Conservation (phyloP, 257 asterid species). For the Oldenlandia corymbosa region DNA sequence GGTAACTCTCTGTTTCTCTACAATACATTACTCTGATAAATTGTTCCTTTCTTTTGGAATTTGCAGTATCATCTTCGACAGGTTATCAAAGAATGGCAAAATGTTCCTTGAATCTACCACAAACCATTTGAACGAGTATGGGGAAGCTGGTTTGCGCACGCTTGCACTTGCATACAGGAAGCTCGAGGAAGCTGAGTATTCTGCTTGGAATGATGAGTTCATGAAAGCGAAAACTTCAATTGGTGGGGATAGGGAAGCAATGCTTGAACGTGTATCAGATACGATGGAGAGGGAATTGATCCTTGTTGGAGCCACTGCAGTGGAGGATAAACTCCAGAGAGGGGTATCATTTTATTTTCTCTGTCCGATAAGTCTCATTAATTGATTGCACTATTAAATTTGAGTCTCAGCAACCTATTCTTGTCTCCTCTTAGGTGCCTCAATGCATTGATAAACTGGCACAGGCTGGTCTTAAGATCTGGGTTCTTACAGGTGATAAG, state of each 20-base stretch:
- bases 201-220: constrained; percentile 88
- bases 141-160: constrained; percentile 93
- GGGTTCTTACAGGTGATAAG: constrained; percentile 99
- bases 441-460: constrained; percentile 98
- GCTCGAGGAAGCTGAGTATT: constrained; percentile 69
- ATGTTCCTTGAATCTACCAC: constrained; percentile 66
- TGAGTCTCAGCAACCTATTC: constrained; percentile 7
- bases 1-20: constrained; percentile 6
- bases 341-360: constrained; percentile 49
- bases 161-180: constrained; percentile 89
- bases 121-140: constrained; percentile 83
- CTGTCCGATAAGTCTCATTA: not conserved
- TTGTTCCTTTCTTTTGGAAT: constrained; percentile 21
- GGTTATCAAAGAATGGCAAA: constrained; percentile 69
- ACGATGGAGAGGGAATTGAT: constrained; percentile 82
- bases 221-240: constrained; percentile 71
- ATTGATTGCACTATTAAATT: not conserved
- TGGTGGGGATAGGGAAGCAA: constrained; percentile 70
- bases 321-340: constrained; percentile 96
- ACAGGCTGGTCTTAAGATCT: constrained; percentile 93
- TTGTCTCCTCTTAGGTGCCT: constrained; percentile 64
- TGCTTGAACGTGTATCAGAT: constrained; percentile 81
- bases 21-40: constrained; percentile 14
- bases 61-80: constrained; percentile 90
- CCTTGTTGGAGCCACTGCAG: constrained; percentile 98